Conservation (phyloP, 768 basidiomycete genomes). For the Exsudoporus frostii region DNA sequence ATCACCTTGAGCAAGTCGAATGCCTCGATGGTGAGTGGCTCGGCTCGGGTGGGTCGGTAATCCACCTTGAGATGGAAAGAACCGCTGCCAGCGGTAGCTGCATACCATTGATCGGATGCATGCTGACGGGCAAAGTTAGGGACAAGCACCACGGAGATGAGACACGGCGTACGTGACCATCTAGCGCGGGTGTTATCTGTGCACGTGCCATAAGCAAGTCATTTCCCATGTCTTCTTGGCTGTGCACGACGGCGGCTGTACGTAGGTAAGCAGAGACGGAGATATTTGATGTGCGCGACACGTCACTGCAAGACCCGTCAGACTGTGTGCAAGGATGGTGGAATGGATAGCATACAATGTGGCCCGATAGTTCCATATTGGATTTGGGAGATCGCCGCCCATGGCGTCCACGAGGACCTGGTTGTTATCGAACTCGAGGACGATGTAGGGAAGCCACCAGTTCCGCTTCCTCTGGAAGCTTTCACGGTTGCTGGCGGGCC, state of each 20-base stretch:
- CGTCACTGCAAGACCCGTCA: constrained; percentile 61
- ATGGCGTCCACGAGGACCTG: constrained; percentile 95
- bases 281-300: constrained; percentile 90
- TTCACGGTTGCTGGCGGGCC: constrained; percentile 75
- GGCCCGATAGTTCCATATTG: constrained; percentile 94
- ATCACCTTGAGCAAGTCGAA: constrained; percentile 98
- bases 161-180: constrained; percentile 57
- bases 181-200: constrained; percentile 81
- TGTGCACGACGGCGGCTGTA: constrained; percentile 65
- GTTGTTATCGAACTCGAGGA: constrained; percentile 97
- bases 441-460: constrained; percentile 96
- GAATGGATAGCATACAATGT: constrained; percentile 69
- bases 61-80: constrained; percentile 95
- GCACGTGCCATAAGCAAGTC: constrained; percentile 93
- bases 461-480: constrained; percentile 89
- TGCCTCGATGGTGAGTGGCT: constrained; percentile 89
- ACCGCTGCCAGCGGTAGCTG: constrained; percentile 77
- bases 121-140: constrained; percentile 42
- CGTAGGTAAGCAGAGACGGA: constrained; percentile 90
- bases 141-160: neutral
- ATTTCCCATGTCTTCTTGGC: constrained; percentile 94
- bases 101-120: constrained; percentile 89
- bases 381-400: constrained; percentile 86
- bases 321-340: neutral
- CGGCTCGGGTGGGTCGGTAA: constrained; percentile 83